Conservation (phyloP, 2,329 filamentous ascomycete species). For the Trichoderma cornu-damae region DNA sequence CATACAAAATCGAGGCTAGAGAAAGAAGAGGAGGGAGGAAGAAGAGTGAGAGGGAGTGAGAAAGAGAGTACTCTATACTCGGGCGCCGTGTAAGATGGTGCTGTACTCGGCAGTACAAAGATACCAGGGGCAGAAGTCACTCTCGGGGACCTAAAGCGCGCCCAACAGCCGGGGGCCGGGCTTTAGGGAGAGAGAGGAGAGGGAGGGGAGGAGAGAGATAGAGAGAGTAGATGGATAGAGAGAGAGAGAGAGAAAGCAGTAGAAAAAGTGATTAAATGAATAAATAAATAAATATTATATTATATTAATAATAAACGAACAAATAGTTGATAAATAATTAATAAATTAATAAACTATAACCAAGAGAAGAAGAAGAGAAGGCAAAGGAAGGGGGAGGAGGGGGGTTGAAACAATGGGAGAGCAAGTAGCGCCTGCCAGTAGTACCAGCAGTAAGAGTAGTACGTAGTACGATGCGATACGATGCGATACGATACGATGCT, state of each 20-base stretch:
- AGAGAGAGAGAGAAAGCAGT: too few species aligned
- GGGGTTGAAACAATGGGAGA: not conserved
- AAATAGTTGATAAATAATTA: not conserved
- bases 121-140: not conserved
- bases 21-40: not conserved
- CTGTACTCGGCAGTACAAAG: not conserved
- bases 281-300: too few species aligned
- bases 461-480: not conserved
- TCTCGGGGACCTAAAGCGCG: not conserved
- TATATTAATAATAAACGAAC: too few species aligned
- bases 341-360: not conserved
- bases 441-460: not conserved
- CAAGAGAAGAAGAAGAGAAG: not conserved
- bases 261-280: too few species aligned
- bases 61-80: not conserved
- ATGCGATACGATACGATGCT: too few species aligned
- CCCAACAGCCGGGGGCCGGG: not conserved
- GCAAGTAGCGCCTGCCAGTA: not conserved
- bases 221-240: not conserved
- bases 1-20: conserved; percentile 11
- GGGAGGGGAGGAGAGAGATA: not conserved
- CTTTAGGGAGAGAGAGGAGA: not conserved
- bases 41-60: not conserved
- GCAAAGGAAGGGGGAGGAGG: too few species aligned
- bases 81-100: not conserved